Conservation (phyloP, 2,329 filamentous ascomycete genomes). For the Pseudogymnoascus sp. region DNA sequence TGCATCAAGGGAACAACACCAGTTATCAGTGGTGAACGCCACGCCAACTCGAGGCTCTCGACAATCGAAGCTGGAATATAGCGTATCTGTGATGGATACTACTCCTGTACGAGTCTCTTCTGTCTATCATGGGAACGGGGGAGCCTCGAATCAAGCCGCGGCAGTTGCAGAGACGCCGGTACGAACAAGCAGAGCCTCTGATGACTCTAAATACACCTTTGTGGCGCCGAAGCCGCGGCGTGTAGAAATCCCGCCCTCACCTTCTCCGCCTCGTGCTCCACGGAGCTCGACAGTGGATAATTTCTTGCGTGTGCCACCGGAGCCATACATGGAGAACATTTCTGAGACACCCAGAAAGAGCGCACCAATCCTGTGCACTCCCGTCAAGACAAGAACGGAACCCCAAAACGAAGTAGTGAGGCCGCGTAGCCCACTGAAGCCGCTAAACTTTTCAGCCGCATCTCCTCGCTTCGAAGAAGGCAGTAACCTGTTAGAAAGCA, state of each 20-base stretch:
- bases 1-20: conserved; percentile 1
- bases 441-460: conserved; percentile 22
- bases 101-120: not conserved
- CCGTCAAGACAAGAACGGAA: conserved; percentile 11
- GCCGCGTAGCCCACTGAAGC: conserved; percentile 6
- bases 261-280: not conserved
- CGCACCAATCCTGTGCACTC: conserved; percentile 7
- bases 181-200: not conserved
- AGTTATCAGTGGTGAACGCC: conserved; percentile 16
- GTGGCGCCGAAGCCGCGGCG: not conserved
- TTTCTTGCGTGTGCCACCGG: conserved; percentile 1
- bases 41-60: not conserved
- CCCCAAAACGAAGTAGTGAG: conserved; percentile 12
- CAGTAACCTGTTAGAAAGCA: not conserved
- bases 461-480: not conserved
- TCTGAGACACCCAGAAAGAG: conserved; percentile 24
- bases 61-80: not conserved
- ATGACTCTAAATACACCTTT: not conserved
- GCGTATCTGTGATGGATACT: not conserved
- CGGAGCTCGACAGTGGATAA: not conserved
- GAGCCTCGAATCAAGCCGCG: not conserved
- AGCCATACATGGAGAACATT: conserved; percentile 15
- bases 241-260: not conserved
- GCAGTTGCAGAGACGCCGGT: not conserved
- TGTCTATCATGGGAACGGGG: not conserved